Percentiles rank a stretch among this genome's conserved stretches.
Conservation (phyloP, 192 early-diverging fungal species). For the Chytriomyces hyalinus region DNA sequence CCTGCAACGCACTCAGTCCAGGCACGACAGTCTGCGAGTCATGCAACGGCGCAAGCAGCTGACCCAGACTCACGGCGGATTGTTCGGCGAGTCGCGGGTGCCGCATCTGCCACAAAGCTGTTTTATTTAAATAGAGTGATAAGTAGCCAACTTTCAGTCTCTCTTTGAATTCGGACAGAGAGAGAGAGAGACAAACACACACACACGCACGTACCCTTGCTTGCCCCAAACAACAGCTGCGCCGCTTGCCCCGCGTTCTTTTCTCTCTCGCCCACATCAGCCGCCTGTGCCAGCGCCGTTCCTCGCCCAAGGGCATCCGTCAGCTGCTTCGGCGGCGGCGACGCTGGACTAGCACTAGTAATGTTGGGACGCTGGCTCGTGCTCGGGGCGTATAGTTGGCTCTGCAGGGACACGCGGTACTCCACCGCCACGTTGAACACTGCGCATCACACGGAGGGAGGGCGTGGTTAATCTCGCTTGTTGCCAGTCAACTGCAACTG, state of each 20-base stretch:
- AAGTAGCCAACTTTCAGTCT: neutral
- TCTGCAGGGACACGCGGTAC: neutral
- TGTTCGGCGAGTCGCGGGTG: neutral
- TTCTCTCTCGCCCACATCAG: neutral
- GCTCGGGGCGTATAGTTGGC: neutral
- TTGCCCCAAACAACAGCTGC: conserved; percentile 13
- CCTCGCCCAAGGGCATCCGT: neutral
- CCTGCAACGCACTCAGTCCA: conserved; percentile 8
- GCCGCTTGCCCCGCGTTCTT: neutral
- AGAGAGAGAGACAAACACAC: too few relatives aligned
- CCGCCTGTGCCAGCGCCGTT: neutral
- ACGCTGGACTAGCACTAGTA: neutral
- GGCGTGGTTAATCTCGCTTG: neutral
- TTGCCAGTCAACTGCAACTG: neutral
- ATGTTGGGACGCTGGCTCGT: neutral
- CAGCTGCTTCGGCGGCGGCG: conserved; percentile 6
- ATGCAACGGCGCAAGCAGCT: neutral
- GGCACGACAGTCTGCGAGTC: neutral
- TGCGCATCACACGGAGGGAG: neutral
- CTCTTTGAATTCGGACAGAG: neutral
- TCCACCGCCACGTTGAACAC: too few relatives aligned
- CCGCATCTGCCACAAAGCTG: conserved; percentile 22
- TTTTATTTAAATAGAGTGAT: neutral
- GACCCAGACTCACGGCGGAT: neutral
- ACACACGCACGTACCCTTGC: neutral